Conservation (phyloP, 2,329 filamentous ascomycete species). For the Colletotrichum sp. region DNA sequence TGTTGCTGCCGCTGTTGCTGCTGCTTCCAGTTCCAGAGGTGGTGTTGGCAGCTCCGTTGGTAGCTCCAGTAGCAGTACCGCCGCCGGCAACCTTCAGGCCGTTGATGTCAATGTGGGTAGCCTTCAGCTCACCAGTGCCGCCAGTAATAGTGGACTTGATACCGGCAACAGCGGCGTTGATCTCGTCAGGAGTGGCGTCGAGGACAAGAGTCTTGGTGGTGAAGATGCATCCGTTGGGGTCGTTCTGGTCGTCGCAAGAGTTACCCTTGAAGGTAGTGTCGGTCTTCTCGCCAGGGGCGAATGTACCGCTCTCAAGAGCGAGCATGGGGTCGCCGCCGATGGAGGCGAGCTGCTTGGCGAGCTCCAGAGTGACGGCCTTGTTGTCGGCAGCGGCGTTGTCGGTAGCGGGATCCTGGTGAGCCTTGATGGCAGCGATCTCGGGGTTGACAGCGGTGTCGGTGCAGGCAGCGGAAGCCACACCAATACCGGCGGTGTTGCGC, state of each 20-base stretch:
- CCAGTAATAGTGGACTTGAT: conserved; percentile 33
- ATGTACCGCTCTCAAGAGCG: conserved; percentile 49
- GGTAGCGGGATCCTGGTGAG: conserved; percentile 51
- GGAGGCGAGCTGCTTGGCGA: conserved; percentile 47
- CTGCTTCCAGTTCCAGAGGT: neutral
- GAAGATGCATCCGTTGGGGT: conserved; percentile 62
- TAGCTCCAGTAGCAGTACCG: neutral
- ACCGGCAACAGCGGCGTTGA: conserved; percentile 49
- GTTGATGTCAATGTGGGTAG: conserved; percentile 28
- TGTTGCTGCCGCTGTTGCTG: neutral
- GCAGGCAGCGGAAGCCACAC: conserved; percentile 42
- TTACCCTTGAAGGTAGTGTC: conserved; percentile 53
- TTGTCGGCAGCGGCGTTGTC: conserved; percentile 44
- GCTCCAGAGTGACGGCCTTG: conserved; percentile 44
- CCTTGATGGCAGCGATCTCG: conserved; percentile 47
- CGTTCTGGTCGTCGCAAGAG: conserved; percentile 55
- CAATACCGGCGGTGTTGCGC: conserved; percentile 51
- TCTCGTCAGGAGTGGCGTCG: conserved; percentile 59
- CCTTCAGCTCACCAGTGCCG: conserved; percentile 34
- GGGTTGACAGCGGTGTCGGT: conserved; percentile 46
- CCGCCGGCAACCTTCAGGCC: conserved; percentile 25
- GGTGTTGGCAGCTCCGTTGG: neutral
- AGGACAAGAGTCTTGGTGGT: conserved; percentile 58
- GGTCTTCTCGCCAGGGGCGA: conserved; percentile 41
- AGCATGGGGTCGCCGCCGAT: conserved; percentile 46